Evolutionary conservation across 2,329 filamentous ascomycete species (phyloP).

Genomic region (Chaetomium sp.): DNA sequence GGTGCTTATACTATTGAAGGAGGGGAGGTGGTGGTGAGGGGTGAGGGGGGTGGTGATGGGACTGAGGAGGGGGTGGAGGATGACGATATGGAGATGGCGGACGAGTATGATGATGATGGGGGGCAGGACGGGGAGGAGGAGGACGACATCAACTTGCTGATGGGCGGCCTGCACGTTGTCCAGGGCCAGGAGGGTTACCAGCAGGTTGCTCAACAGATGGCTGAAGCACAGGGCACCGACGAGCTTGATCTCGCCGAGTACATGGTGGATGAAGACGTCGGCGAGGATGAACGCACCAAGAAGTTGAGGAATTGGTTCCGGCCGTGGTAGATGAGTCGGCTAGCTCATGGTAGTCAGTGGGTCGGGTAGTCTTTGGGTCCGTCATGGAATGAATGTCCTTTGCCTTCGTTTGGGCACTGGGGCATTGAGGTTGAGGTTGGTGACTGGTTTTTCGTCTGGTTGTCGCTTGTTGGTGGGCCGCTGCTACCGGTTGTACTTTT

Average conservation of each 20-base stretch:
- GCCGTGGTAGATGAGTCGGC: conserved; percentile 22
- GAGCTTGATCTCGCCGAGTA: not conserved
- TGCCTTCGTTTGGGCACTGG: not conserved
- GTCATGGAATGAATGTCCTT: not conserved
- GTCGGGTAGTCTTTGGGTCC: not conserved
- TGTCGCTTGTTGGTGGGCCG: not conserved
- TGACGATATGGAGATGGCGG: not conserved
- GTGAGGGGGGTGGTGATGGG: not conserved
- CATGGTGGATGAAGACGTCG: conserved; percentile 6
- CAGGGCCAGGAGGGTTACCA: conserved; percentile 13
- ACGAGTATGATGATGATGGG: not conserved
- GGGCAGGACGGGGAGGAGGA: not conserved
- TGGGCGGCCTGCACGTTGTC: conserved; percentile 25
- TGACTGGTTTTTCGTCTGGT: not conserved
- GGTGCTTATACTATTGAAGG: conserved; percentile 7
- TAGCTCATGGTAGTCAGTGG: not conserved
- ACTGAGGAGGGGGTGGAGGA: not conserved
- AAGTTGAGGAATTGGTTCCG: conserved; percentile 28
- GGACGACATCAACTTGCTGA: conserved; percentile 1
- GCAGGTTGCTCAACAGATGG: not conserved
- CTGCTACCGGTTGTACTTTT: not conserved
- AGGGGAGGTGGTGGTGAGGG: not conserved
- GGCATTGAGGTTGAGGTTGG: not conserved
- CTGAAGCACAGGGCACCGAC: not conserved
- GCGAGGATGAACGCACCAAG: conserved; percentile 21